Conservation (phyloP, 2,329 filamentous ascomycete species). For the Fusarium sp. region DNA sequence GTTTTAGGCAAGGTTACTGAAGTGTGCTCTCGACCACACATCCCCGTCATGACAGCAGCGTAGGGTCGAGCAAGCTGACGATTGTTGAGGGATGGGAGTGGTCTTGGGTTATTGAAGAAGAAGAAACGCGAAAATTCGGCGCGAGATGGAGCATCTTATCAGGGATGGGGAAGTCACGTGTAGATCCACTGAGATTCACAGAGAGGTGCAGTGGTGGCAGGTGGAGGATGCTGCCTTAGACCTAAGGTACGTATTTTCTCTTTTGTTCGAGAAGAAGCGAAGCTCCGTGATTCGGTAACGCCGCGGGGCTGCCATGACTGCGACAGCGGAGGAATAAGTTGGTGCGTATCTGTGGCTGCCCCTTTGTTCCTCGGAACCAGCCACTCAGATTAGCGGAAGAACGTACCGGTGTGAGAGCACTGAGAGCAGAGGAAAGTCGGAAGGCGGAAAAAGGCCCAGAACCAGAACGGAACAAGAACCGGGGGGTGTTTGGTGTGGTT, state of each 20-base stretch:
- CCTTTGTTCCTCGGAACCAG: conserved; percentile 29
- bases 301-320: conserved; percentile 13
- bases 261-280: not conserved
- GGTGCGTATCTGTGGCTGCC: conserved; percentile 18
- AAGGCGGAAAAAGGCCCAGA: conserved; percentile 1
- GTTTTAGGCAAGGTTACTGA: conserved; percentile 72
- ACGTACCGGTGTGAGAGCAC: conserved; percentile 1
- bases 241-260: not conserved
- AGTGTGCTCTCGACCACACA: conserved; percentile 69
- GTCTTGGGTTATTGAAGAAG: conserved; percentile 55
- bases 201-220: too few relatives aligned
- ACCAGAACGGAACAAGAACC: not conserved
- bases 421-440: not conserved
- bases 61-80: conserved; percentile 51
- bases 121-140: conserved; percentile 41
- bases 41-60: conserved; percentile 62
- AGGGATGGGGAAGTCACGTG: conserved; percentile 39
- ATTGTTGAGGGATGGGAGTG: conserved; percentile 57
- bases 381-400: conserved; percentile 36
- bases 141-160: conserved; percentile 31
- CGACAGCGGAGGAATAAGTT: conserved; percentile 4
- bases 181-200: not conserved
- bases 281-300: conserved; percentile 24
- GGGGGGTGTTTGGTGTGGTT: conserved; percentile 15
- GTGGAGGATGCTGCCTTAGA: conserved; percentile 12